Evolutionary conservation across 2,329 filamentous ascomycete genomes (phyloP).

Genomic region (Pseudogymnoascus sp.): DNA sequence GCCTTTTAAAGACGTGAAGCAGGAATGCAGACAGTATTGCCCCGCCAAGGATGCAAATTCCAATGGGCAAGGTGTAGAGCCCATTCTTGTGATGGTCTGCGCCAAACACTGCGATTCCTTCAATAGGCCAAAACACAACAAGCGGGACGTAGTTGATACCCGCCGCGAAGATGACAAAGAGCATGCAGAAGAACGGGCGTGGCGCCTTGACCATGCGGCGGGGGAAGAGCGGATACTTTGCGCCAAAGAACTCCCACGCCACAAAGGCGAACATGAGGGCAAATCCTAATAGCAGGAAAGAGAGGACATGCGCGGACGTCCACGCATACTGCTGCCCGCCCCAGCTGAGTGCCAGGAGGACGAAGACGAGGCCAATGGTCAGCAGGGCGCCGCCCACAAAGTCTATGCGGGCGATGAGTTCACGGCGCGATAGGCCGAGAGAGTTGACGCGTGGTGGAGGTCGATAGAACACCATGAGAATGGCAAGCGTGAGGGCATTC

Average conservation of each 20-base stretch:
- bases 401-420: constrained; percentile 39
- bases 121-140: constrained; percentile 51
- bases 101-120: constrained; percentile 54
- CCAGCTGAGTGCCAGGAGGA: constrained; percentile 43
- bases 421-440: constrained; percentile 28
- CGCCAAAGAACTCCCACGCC: constrained; percentile 19
- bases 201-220: constrained; percentile 36
- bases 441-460: constrained; percentile 37
- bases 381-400: constrained; percentile 41
- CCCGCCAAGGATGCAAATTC: constrained; percentile 51
- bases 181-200: constrained; percentile 29
- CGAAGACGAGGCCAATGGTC: constrained; percentile 38
- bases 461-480: constrained; percentile 36
- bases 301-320: constrained; percentile 31
- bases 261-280: constrained; percentile 16
- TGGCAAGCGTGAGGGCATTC: constrained; percentile 33
- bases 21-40: constrained; percentile 48
- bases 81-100: constrained; percentile 55
- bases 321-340: constrained; percentile 30
- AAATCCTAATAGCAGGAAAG: constrained; percentile 15
- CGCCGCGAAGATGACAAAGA: constrained; percentile 25
- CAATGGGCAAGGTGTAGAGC: constrained; percentile 53
- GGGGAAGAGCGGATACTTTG: constrained; percentile 3
- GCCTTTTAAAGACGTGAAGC: constrained; percentile 46
- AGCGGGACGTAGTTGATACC: not conserved